Percentiles rank a stretch among this genome's conserved stretches.
Conservation (phyloP, 2,329 filamentous ascomycete species). For the Sordariomycetes sp. region DNA sequence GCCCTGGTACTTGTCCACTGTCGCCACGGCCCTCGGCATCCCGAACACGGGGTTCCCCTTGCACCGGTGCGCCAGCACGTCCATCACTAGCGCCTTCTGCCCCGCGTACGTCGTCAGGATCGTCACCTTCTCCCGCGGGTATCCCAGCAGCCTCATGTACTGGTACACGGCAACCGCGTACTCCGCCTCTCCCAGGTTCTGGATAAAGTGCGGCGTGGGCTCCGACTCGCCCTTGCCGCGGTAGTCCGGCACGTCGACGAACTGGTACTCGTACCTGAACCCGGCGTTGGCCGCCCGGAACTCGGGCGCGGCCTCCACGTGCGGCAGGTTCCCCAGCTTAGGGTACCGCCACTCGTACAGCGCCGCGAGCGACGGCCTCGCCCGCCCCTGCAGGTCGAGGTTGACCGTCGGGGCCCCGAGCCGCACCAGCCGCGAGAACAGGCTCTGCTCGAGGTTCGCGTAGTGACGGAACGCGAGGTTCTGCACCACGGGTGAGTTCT, state of each 20-base stretch:
- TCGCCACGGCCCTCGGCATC: slow-evolving; percentile 77
- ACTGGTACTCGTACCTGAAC: slow-evolving; percentile 90
- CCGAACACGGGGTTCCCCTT: slow-evolving; percentile 76
- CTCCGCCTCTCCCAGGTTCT: slow-evolving; percentile 93
- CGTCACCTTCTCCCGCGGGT: slow-evolving; percentile 69
- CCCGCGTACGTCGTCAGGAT: slow-evolving; percentile 92
- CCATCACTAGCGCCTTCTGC: slow-evolving; percentile 74
- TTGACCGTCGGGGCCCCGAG: slow-evolving; percentile 84
- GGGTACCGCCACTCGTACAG: slow-evolving; percentile 92
- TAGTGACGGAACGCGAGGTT: slow-evolving; percentile 90
- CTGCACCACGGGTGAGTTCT: slow-evolving; percentile 93
- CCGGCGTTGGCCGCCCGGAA: slow-evolving; percentile 79
- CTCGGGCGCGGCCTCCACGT: slow-evolving; percentile 54
- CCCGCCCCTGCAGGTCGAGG: slow-evolving; percentile 87
- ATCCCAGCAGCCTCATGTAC: slow-evolving; percentile 94
- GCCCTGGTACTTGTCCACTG: slow-evolving; percentile 97
- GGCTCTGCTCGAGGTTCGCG: slow-evolving; percentile 87
- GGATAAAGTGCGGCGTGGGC: slow-evolving; percentile 86
- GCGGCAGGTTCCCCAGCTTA: slow-evolving; percentile 63
- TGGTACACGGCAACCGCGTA: slow-evolving; percentile 92
- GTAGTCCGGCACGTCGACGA: slow-evolving; percentile 90
- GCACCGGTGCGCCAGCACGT: slow-evolving; percentile 76
- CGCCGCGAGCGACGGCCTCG: slow-evolving; percentile 72
- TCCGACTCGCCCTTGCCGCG: slow-evolving; percentile 81
- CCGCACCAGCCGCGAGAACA: slow-evolving; percentile 83